Conservation (phyloP, 306 rosid genomes). For the Medicago truncatula region MtrunA17r5.0-ANR NC_053049.1:39675501-39676000, state of each 20-base stretch:
- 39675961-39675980: conserved; percentile 76
- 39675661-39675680: conserved; percentile 30
- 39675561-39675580: conserved; percentile 12
- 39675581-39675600: conserved; percentile 26
- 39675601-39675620: conserved; percentile 23
- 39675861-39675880: conserved; percentile 32
- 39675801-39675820: conserved; percentile 17
- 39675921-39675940: conserved; percentile 71
- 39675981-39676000: conserved; percentile 21
- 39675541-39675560: conserved; percentile 22
- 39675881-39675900: conserved; percentile 66
- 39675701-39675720: conserved; percentile 29
- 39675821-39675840: conserved; percentile 21
- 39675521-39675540: conserved; percentile 11
- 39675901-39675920: conserved; percentile 90
- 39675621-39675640: conserved; percentile 20
- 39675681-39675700: conserved; percentile 22
- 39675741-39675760: conserved; percentile 17
- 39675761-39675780: conserved; percentile 32
- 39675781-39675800: conserved; percentile 35
- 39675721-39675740: conserved; percentile 31
- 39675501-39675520: conserved; percentile 14
- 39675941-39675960: conserved; percentile 70
- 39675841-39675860: conserved; percentile 4
- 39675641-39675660: background rate